These are phyloP conservation scores for Arthrobotrys sphaeroides DNA, from an alignment of 2,329 filamentous ascomycete genomes.

Conservation along the genomic window DNA sequence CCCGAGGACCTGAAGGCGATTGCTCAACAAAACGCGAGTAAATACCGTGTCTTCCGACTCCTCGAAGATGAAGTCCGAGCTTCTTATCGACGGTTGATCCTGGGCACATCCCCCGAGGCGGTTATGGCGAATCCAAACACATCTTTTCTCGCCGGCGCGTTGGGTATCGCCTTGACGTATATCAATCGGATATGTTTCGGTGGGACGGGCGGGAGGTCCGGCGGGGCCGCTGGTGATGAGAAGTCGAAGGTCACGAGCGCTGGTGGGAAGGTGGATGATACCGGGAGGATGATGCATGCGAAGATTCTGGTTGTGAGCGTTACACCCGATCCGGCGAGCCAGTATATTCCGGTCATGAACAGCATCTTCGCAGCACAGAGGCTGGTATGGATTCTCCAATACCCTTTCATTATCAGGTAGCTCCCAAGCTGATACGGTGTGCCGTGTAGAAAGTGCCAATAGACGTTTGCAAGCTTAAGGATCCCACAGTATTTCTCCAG, in stretches of 20 bases:
- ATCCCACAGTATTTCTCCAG: constrained; percentile 89
- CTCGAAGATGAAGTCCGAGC: constrained; percentile 82
- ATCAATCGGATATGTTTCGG: constrained; percentile 83
- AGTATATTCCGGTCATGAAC: constrained; percentile 99
- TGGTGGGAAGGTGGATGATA: constrained; percentile 53
- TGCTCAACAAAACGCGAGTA: constrained; percentile 68
- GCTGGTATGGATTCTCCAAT: constrained; percentile 47
- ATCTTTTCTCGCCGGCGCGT: constrained; percentile 87
- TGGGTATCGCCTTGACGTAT: constrained; percentile 87
- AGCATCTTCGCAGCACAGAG: constrained; percentile 91
- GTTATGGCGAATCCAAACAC: constrained; percentile 69
- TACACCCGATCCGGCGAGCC: constrained; percentile 82
- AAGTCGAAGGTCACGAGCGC: constrained; percentile 59
- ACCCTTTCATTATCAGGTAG: neutral
- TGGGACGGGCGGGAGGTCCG: constrained; percentile 64
- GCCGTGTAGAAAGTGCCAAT: constrained; percentile 77
- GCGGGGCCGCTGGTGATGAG: constrained; percentile 59
- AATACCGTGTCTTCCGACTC: constrained; percentile 89
- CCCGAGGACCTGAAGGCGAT: constrained; percentile 62
- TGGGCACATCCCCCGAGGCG: constrained; percentile 71
- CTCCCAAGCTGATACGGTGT: neutral
- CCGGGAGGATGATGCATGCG: constrained; percentile 68
- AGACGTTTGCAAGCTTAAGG: constrained; percentile 86
- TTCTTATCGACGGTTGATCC: constrained; percentile 78
- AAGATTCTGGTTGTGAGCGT: constrained; percentile 91